Evolutionary conservation across 1,284 basidiomycete genomes (phyloP), one percentile per base, ranked within the genome.

Genomic region (Trametes pubescens): DNA sequence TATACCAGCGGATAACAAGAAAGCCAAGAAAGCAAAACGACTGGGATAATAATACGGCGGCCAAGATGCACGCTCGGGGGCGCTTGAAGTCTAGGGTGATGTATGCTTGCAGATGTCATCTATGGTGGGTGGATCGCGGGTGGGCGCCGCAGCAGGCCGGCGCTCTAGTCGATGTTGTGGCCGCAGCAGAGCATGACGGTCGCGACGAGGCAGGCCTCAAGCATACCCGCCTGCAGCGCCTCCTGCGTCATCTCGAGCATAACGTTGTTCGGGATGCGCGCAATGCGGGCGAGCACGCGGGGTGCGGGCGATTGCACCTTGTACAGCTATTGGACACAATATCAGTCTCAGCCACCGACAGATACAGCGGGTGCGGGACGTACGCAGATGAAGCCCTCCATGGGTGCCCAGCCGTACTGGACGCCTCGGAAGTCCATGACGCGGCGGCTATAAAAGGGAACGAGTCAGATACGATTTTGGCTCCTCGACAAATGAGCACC

Each of bases 381-480:
- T 72, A 83, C 78, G 60, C 79, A 79, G 47, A 84, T 72, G 60
- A 76, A 80, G 5, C 74, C 73, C 24, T 79, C 78, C 29, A 77
- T 69, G 3, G 82, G 82, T 5, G 75, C 74, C 82, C 83, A 84
- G 0, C 73, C 70, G 61, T 83, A 82, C n/a, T 73, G 70, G 0
- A 78, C 71, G 0, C 81, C 79, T 35, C 77, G 71, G 18, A 81
- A 70, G 7, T 74, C 73, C 81, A 86, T 81, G n/a, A 70, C 65
- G 37, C 84, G 76, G 13, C 75, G 75, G 47, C 85, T 84, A 68
- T 22, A 22, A 29, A n/a, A 35, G 21, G n/a, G 35, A 35, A 11
- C 11, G 40, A 14, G 53, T 62, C 16, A 61, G 57, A 18, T 14
- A n/a, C 38, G 22, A 24, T 18, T 32, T 32, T 32, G n/a, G 22